A percentile compares a stretch with the other conserved stretches of the same genome.
Conservation (phyloP, 208 protist genomes). For the Acanthamoeba lenticulata region DNA sequence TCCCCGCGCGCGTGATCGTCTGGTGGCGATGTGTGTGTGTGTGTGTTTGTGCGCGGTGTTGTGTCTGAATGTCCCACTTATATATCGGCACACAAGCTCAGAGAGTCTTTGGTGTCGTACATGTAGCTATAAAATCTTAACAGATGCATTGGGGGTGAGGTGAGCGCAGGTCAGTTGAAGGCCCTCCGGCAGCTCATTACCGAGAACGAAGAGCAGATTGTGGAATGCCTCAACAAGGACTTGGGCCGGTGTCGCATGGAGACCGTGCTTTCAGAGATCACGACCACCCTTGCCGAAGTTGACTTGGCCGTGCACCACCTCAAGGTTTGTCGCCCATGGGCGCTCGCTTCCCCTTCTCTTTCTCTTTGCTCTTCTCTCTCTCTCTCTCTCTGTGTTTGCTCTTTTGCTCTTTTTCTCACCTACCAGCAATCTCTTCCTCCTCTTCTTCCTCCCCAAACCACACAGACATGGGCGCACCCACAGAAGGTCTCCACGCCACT, state of each 20-base stretch:
- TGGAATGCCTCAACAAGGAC: neutral
- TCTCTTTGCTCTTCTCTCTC: neutral
- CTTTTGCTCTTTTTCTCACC: neutral
- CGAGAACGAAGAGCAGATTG: constrained; percentile 36
- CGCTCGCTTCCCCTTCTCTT: neutral
- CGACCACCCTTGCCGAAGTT: neutral
- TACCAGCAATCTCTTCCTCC: too few relatives aligned
- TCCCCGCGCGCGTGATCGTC: neutral
- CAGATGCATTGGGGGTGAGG: too few relatives aligned
- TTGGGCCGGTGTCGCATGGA: constrained; percentile 23
- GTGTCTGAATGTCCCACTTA: neutral
- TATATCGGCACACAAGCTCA: too few relatives aligned
- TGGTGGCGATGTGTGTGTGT: neutral
- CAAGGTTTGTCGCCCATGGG: neutral
- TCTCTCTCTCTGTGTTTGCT: neutral
- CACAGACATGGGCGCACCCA: neutral
- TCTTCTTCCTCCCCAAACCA: too few relatives aligned
- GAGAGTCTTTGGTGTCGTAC: too few relatives aligned
- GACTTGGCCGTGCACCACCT: neutral
- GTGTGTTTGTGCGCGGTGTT: neutral
- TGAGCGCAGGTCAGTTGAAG: constrained; percentile 45
- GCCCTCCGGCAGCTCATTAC: neutral
- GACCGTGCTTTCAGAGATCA: constrained; percentile 15
- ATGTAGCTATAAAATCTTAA: too few relatives aligned
- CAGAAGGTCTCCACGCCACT: neutral